Percentiles rank a stretch among this genome's conserved stretches.
Evolutionary conservation across 306 rosid genomes (phyloP).

Genomic region (Arachis stenosperma): DNA sequence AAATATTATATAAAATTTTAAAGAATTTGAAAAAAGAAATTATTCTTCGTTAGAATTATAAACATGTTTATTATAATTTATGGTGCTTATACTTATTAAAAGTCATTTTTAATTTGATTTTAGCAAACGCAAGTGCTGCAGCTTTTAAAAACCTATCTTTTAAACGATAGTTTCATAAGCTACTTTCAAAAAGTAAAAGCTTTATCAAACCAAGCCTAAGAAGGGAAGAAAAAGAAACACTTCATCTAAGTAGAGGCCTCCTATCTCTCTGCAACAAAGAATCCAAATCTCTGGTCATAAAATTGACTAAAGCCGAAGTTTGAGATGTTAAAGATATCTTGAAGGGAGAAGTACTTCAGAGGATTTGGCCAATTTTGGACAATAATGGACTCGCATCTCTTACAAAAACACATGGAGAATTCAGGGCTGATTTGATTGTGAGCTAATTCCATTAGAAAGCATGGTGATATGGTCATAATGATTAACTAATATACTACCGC

Average conservation of each 20-base stretch:
- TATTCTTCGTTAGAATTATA: too few relatives aligned
- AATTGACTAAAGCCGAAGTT: neutral
- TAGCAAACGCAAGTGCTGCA: too few relatives aligned
- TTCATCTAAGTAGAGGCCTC: neutral
- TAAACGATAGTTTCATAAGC: too few relatives aligned
- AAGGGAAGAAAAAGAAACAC: neutral
- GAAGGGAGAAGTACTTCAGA: neutral
- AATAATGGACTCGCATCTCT: neutral
- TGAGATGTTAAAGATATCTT: neutral
- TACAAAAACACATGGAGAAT: conserved; percentile 2
- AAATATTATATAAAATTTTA: too few relatives aligned
- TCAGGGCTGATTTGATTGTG: neutral
- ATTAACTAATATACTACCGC: neutral
- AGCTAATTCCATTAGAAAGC: conserved; percentile 7
- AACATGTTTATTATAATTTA: too few relatives aligned
- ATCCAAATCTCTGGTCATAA: neutral
- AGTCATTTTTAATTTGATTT: too few relatives aligned
- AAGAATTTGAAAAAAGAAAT: too few relatives aligned
- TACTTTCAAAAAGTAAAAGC: too few relatives aligned
- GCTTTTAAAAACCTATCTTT: too few relatives aligned
- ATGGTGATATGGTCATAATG: neutral
- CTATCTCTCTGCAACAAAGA: neutral
- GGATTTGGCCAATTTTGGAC: neutral
- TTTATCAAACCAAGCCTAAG: neutral
- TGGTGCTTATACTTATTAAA: too few relatives aligned